These are phyloP conservation scores for Ganoderma lucidum DNA, from an alignment of 1,284 basidiomycete species.

Conservation along the genomic window DNA sequence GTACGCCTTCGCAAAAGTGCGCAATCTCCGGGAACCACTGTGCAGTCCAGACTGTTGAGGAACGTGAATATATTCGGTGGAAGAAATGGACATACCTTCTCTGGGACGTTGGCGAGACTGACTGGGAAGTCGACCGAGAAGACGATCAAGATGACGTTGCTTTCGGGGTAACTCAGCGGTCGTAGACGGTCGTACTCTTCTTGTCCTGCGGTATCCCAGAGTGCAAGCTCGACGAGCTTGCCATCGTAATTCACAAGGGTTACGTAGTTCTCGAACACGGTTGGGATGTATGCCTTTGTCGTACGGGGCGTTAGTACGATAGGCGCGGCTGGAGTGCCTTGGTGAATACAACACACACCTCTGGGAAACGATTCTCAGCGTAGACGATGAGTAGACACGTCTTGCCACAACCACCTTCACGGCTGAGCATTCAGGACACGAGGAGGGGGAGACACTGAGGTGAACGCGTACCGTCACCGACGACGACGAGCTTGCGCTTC, in stretches of 20 bases:
- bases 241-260: slow-evolving; percentile 90
- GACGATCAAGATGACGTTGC: slow-evolving; percentile 95
- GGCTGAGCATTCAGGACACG: slow-evolving; percentile 11
- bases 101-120: slow-evolving; percentile 92
- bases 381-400: slow-evolving; percentile 95
- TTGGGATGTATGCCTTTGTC: slow-evolving; percentile 91
- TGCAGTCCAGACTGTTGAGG: not conserved
- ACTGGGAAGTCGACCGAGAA: slow-evolving; percentile 98
- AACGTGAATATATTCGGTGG: not conserved
- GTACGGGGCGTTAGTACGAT: slow-evolving; percentile 4
- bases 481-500: slow-evolving; percentile 91
- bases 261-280: slow-evolving; percentile 98
- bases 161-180: slow-evolving; percentile 95
- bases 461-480: slow-evolving; percentile 80
- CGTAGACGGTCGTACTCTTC: slow-evolving; percentile 97
- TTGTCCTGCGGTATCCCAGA: slow-evolving; percentile 99
- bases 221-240: slow-evolving; percentile 91
- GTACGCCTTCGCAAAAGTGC: slow-evolving; percentile 96
- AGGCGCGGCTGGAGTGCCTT: not conserved
- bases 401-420: slow-evolving; percentile 81
- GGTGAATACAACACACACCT: slow-evolving; percentile 61
- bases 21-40: slow-evolving; percentile 98
- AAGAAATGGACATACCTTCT: slow-evolving; percentile 67
- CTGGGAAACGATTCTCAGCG: slow-evolving; percentile 97
- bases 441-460: slow-evolving; percentile 38